Evolutionary conservation across 2,329 filamentous ascomycete species (phyloP).

Genomic region (Claviceps cyperi): DNA sequence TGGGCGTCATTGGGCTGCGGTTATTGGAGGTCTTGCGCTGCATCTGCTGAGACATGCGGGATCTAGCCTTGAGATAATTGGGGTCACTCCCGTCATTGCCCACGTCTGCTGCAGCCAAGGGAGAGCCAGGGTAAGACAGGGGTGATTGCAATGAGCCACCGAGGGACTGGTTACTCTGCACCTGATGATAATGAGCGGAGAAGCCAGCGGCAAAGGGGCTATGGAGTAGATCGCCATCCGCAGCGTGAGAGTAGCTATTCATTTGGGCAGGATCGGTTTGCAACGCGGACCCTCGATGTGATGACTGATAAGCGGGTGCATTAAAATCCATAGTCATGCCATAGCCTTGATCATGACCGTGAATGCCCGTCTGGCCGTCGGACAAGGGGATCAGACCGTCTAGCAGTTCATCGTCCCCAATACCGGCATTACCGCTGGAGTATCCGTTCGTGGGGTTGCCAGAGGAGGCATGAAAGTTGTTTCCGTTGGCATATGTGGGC

Average conservation of each 20-base stretch:
- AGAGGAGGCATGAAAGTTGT: constrained; percentile 41
- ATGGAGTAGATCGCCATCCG: constrained; percentile 81
- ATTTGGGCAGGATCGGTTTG: constrained; percentile 55
- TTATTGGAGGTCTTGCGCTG: constrained; percentile 61
- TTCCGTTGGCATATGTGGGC: constrained; percentile 37
- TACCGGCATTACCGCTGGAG: constrained; percentile 61
- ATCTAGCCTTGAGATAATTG: constrained; percentile 48
- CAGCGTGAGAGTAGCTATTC: constrained; percentile 77
- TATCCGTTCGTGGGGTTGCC: constrained; percentile 55
- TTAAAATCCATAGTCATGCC: constrained; percentile 44
- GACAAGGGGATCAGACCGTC: constrained; percentile 51
- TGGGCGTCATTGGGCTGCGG: constrained; percentile 72
- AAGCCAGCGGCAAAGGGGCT: constrained; percentile 76
- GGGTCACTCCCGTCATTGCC: constrained; percentile 34
- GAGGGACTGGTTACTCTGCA: constrained; percentile 44
- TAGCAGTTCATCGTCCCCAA: constrained; percentile 78
- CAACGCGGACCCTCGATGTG: constrained; percentile 40
- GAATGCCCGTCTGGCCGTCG: constrained; percentile 35
- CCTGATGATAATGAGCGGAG: constrained; percentile 64
- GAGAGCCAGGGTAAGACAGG: constrained; percentile 25
- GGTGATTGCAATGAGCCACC: constrained; percentile 32
- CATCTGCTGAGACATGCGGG: constrained; percentile 46
- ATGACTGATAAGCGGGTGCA: constrained; percentile 36
- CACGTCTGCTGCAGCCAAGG: constrained; percentile 30
- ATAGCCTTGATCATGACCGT: constrained; percentile 41